Conservation (phyloP, 352 stramenopile genomes). For the Globisporangium abappressorium region DNA sequence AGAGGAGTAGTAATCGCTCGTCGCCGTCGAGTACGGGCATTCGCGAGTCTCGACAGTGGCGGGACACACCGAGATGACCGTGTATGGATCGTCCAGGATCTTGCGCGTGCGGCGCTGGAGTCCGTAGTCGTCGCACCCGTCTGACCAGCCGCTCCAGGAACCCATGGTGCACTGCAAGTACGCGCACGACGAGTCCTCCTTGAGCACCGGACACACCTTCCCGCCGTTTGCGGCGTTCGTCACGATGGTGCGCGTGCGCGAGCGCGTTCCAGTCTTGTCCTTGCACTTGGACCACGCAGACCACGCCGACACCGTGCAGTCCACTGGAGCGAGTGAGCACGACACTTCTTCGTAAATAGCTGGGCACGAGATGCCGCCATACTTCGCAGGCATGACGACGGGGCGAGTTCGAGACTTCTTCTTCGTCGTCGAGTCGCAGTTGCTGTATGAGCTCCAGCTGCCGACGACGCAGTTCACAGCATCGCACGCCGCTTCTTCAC, state of each 20-base stretch:
- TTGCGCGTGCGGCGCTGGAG: constrained; percentile 29
- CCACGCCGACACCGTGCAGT: constrained; percentile 31
- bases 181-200: constrained; percentile 23
- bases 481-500: constrained; percentile 34
- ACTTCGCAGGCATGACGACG: constrained; percentile 29
- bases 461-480: constrained; percentile 50
- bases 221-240: constrained; percentile 29
- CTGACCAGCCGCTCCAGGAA: constrained; percentile 25
- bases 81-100: constrained; percentile 34
- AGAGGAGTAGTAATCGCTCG: constrained; percentile 27
- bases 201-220: constrained; percentile 18
- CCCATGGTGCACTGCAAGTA: constrained; percentile 28
- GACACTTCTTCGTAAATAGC: constrained; percentile 12
- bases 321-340: constrained; percentile 17
- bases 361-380: constrained; percentile 34
- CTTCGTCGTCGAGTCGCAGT: constrained; percentile 28
- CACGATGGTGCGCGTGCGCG: constrained; percentile 26
- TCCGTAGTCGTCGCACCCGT: constrained; percentile 30
- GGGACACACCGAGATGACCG: constrained; percentile 23
- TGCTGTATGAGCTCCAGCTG: constrained; percentile 26
- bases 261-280: constrained; percentile 15
- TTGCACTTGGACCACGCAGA: constrained; percentile 26
- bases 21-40: constrained; percentile 32
- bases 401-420: constrained; percentile 29
- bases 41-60: constrained; percentile 23